A percentile compares a stretch with the other conserved stretches of the same genome.
Evolutionary conservation across 2,329 filamentous ascomycete species (phyloP).

Genomic region (Verticillium albo-atrum): DNA sequence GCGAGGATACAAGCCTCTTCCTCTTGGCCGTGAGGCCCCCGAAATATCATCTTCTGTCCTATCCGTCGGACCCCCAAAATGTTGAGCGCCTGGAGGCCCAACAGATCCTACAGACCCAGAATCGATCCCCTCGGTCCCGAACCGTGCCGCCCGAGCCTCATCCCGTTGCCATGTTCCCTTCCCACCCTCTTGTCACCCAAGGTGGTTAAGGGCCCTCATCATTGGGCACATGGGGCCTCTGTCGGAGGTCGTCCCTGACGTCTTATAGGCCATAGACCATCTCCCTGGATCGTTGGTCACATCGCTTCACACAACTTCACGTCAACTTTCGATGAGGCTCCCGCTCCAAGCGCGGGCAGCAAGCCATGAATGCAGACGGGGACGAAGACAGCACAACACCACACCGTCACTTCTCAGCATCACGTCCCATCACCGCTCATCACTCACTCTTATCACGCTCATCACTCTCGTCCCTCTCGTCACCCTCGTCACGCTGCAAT

Average conservation of each 20-base stretch:
- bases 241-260: not conserved
- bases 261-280: not conserved
- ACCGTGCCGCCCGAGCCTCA: not conserved
- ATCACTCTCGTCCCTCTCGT: not conserved
- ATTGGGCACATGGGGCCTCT: not conserved
- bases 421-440: not conserved
- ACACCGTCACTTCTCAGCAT: not conserved
- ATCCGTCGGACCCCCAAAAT: not conserved
- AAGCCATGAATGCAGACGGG: not conserved
- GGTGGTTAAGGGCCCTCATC: not conserved
- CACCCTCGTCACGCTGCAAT: not conserved
- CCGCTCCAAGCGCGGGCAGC: not conserved
- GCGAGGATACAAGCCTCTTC: conserved; percentile 3
- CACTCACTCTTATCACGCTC: not conserved
- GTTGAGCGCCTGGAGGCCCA: not conserved
- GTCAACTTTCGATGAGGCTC: not conserved
- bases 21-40: not conserved
- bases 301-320: not conserved
- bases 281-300: not conserved
- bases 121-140: not conserved
- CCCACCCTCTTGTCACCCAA: not conserved
- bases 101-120: not conserved
- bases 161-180: conserved; percentile 1
- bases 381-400: not conserved
- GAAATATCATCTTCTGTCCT: not conserved